A percentile compares a stretch with the other conserved stretches of the same genome.
These are phyloP conservation scores for Pseudogymnoascus sp. DNA, from an alignment of 2,329 filamentous ascomycete species.

Conservation along the genomic window DNA sequence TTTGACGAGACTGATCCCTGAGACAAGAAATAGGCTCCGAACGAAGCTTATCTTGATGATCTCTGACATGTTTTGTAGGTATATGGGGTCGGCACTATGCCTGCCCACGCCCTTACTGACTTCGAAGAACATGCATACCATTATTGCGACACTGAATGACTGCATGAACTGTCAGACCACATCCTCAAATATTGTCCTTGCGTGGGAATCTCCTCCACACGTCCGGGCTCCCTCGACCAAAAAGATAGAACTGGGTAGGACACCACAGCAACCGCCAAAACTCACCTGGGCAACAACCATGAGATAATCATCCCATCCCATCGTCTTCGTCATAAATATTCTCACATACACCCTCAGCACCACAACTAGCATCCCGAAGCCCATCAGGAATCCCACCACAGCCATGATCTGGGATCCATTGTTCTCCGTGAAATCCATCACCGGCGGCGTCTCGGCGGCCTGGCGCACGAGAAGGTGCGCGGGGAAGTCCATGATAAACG, in stretches of 20 bases:
- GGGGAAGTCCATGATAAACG: not conserved
- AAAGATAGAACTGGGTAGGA: conserved; percentile 19
- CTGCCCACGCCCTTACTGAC: not conserved
- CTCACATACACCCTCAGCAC: conserved; percentile 38
- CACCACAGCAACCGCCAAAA: conserved; percentile 14
- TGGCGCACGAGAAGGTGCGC: not conserved
- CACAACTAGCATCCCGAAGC: conserved; percentile 31
- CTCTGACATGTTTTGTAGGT: not conserved
- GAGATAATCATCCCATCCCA: conserved; percentile 41
- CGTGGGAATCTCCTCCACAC: not conserved
- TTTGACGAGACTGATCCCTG: conserved; percentile 40
- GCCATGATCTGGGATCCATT: conserved; percentile 33
- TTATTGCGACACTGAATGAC: conserved; percentile 23
- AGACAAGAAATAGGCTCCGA: conserved; percentile 28
- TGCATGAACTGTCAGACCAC: conserved; percentile 9
- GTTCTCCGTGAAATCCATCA: conserved; percentile 25
- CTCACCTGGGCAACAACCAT: conserved; percentile 38
- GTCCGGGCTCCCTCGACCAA: not conserved
- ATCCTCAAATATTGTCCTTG: not conserved
- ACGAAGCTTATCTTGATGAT: conserved; percentile 1
- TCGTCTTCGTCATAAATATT: conserved; percentile 36
- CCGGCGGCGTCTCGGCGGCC: not conserved
- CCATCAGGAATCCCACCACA: conserved; percentile 34
- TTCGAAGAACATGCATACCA: conserved; percentile 13
- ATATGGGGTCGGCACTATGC: not conserved